Base-by-base conservation (phyloP, 345 rosid species). In the Eucalyptus brandiana region DNA sequence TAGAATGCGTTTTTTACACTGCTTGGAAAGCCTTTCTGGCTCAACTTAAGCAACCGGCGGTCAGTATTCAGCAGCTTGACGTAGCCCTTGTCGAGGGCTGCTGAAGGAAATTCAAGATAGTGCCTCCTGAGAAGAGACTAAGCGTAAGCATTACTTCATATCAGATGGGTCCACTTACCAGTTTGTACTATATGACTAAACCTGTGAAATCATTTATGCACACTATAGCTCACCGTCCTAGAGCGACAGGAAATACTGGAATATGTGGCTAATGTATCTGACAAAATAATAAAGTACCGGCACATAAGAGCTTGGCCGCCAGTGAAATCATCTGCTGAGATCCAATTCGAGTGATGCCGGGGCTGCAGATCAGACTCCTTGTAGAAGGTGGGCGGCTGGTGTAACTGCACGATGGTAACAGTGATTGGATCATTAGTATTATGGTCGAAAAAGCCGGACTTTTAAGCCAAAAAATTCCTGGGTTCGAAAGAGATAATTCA, bases 1-100 rank as follows among this genome's bases (percentile, higher is more conserved):
- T 15, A 76, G 47, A 40, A 76, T 40, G 85, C 2, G 47, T 44
- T 76, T 76, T 40, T 16, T 11, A 23, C 30, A 23, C 85, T 23
- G 32, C 87, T 60, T 1, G 89, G 97, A 87, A 92, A 95, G 34
- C 76, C 47, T 53, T 87, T 90, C 37, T 87, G 86, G 90, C 87
- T 86, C 60, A 92, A 88, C 30, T 86, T 54, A 21, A 90, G 86
- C 92, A 96, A 90, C 87, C 93, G 90, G 88, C 16, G 83, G 86
- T 93, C 92, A 40, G 87, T 60, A 34, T 93, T 91, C 87, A 93
- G 42, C 67, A 95, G 95, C 88, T 95, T 95, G 72, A 92, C 94
- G 86, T 89, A 91, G 87, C 87, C 94, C 53, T 87, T 93, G 86
- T 93, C 95, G 23, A 96, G 91, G 15, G 87, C 87, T 76, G 94